Conservation (phyloP, 768 basidiomycete genomes). For the Termitomyces titanicus region DNA sequence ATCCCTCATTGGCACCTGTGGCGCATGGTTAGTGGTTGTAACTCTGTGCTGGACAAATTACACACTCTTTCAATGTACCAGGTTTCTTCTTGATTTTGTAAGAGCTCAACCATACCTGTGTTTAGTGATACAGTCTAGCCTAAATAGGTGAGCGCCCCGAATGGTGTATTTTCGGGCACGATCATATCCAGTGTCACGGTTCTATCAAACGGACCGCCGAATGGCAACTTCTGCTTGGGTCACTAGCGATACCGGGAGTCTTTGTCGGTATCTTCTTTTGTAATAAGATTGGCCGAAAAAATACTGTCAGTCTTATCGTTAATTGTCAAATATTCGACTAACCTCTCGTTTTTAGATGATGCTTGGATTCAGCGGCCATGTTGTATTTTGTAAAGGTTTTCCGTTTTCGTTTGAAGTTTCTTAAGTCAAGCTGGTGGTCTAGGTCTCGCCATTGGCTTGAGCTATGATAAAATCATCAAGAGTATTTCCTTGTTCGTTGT, state of each 20-base stretch:
- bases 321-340: no score
- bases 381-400: constrained; percentile 51
- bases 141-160: constrained; percentile 66
- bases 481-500: constrained; percentile 65
- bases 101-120: neutral
- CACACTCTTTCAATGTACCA: neutral
- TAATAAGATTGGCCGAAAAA: constrained; percentile 49
- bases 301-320: constrained; percentile 37
- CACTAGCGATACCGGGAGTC: constrained; percentile 61
- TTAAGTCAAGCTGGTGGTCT: neutral
- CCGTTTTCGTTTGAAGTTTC: neutral
- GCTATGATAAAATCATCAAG: constrained; percentile 59
- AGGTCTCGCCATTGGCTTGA: constrained; percentile 56
- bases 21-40: constrained; percentile 50
- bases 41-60: neutral
- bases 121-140: neutral
- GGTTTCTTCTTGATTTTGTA: neutral
- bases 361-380: constrained; percentile 64
- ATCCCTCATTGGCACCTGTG: constrained; percentile 65
- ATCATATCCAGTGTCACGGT: constrained; percentile 63
- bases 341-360: constrained; percentile 43
- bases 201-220: constrained; percentile 60
- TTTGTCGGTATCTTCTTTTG: constrained; percentile 40
- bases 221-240: constrained; percentile 63
- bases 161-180: constrained; percentile 39